Conservation (phyloP, 2,329 filamentous ascomycete genomes). For the Pseudocercospora macadamiae region DNA sequence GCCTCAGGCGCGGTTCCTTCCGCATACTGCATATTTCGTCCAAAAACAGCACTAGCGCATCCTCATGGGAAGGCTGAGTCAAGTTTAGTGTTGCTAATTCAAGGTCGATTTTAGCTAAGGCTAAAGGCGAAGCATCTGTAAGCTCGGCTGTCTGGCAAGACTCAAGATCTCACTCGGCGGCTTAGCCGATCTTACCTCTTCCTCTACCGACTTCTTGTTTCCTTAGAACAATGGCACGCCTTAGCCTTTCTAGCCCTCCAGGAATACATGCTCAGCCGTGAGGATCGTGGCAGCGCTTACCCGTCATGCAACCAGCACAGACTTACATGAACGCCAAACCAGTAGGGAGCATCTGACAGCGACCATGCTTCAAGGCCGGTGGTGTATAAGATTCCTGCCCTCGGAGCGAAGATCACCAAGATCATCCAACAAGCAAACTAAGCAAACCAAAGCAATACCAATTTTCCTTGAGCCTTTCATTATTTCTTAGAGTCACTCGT, state of each 20-base stretch:
- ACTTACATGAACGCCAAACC: background rate
- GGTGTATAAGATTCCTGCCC: slow-evolving; percentile 10
- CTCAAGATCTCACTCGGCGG: slow-evolving; percentile 7
- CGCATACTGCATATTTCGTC: background rate
- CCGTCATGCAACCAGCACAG: background rate
- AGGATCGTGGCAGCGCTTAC: slow-evolving; percentile 6
- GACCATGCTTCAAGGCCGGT: background rate
- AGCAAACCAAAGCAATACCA: background rate
- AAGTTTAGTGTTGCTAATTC: background rate
- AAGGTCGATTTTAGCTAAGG: background rate
- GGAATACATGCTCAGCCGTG: slow-evolving; percentile 1
- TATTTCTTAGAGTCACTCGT: slow-evolving; percentile 18
- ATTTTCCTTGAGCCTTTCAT: slow-evolving; percentile 13
- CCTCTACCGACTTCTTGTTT: background rate
- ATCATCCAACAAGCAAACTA: slow-evolving; percentile 7
- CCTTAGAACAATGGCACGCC: slow-evolving; percentile 3
- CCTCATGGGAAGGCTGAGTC: slow-evolving; percentile 1
- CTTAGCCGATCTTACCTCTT: slow-evolving; percentile 8
- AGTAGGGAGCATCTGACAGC: slow-evolving; percentile 1
- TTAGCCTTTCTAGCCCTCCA: slow-evolving; percentile 2
- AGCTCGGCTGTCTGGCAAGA: background rate
- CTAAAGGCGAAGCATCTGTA: background rate
- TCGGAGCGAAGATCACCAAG: slow-evolving; percentile 12
- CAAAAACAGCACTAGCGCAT: background rate
- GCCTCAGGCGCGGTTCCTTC: background rate